Evolutionary conservation across 176 grass and related monocot species (phyloP).

Genomic region (Paspalum notatum): DNA sequence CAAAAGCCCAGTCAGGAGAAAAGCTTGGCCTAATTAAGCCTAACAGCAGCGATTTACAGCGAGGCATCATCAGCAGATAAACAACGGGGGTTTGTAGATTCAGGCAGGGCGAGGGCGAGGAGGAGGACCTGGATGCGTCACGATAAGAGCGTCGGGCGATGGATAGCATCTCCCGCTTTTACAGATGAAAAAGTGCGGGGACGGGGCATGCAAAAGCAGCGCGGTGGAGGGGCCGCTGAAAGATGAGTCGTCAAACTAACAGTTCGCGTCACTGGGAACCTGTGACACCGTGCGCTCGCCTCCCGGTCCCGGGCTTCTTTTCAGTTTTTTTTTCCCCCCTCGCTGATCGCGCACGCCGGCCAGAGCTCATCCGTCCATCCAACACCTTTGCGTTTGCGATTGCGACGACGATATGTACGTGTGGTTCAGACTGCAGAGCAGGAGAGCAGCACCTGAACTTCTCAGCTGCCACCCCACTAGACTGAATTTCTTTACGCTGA

Average conservation of each 20-base stretch:
- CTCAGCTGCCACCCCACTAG: no score
- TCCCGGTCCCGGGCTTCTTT: not conserved
- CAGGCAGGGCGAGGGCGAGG: not conserved
- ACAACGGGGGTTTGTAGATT: not conserved
- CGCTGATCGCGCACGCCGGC: slow-evolving; percentile 1
- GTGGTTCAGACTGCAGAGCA: no score
- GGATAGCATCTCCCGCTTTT: slow-evolving; percentile 31
- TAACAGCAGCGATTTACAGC: slow-evolving; percentile 45
- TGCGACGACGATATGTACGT: no score
- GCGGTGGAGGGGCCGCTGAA: slow-evolving; percentile 20
- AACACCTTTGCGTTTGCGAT: not conserved
- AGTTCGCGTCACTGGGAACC: slow-evolving; percentile 47
- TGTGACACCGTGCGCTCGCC: slow-evolving; percentile 43
- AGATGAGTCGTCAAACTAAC: slow-evolving; percentile 35
- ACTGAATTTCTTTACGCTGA: no score
- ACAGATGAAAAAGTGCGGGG: slow-evolving; percentile 43
- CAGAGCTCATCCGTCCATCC: not conserved
- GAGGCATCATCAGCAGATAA: no score
- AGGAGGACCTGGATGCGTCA: not conserved
- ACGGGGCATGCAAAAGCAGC: not conserved
- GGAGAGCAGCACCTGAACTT: no score
- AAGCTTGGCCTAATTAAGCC: not conserved
- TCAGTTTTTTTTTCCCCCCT: no score
- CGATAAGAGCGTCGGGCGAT: slow-evolving; percentile 47
- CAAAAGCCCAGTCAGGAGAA: not conserved